Conservation (phyloP, 768 basidiomycete species). For the Leccinum arenicola region DNA sequence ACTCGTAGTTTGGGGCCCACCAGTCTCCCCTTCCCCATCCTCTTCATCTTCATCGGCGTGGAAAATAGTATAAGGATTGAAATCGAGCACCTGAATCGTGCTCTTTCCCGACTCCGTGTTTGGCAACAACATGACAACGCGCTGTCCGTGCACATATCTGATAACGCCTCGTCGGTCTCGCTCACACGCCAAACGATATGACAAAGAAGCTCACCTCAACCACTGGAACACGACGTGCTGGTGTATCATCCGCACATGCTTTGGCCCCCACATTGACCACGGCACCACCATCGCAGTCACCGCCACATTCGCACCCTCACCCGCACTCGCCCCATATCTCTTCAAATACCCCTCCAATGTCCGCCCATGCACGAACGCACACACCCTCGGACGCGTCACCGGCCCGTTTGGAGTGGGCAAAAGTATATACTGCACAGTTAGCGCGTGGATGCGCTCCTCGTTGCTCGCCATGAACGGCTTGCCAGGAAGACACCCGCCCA, state of each 20-base stretch:
- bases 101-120: constrained; percentile 4
- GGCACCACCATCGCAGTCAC: constrained; percentile 8
- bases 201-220: constrained; percentile 30
- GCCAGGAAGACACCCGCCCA: constrained; percentile 21
- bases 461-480: constrained; percentile 28
- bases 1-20: background rate
- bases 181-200: background rate
- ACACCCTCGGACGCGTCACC: constrained; percentile 13
- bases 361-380: constrained; percentile 35
- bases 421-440: constrained; percentile 24
- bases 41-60: background rate
- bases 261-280: constrained; percentile 42
- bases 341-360: constrained; percentile 22
- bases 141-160: constrained; percentile 44
- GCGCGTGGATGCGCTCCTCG: constrained; percentile 21
- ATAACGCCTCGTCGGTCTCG: background rate
- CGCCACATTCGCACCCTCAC: background rate
- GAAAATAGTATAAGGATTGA: constrained; percentile 23
- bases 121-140: constrained; percentile 32
- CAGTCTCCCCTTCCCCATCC: background rate
- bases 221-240: constrained; percentile 35
- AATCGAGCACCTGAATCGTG: constrained; percentile 29
- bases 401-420: background rate
- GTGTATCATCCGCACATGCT: constrained; percentile 32
- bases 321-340: background rate